phyloP scores from a whole-genome alignment of 106 monocot species.

The Platanthera zijinensis region DNA sequence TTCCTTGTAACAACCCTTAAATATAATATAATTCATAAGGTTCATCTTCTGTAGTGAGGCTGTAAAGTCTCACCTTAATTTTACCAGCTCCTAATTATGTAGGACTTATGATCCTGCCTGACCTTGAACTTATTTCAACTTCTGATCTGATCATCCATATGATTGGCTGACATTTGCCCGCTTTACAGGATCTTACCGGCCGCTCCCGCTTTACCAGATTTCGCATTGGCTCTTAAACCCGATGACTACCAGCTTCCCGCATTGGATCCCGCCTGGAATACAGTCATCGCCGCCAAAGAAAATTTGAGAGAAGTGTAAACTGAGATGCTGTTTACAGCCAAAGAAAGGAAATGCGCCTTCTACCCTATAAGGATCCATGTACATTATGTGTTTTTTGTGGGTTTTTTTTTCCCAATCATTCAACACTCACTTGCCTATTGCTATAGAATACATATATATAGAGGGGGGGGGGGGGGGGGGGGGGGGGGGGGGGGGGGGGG shows the following conservation, averaged over 20 bases:
- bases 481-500: no score
- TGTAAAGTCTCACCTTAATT: neutral
- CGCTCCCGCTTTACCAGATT: constrained; percentile 39
- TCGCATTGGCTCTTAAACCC: constrained; percentile 47
- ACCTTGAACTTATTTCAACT: neutral
- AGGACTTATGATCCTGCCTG: neutral
- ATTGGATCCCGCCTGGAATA: constrained; percentile 48
- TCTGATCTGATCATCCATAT: neutral
- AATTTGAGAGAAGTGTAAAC: constrained; percentile 2
- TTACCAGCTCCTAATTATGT: neutral
- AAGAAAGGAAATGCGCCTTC: neutral
- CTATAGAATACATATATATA: neutral
- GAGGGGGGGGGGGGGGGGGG: no score
- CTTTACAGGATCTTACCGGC: constrained; percentile 40
- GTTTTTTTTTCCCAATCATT: neutral
- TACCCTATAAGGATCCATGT: neutral
- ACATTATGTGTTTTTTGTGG: neutral
- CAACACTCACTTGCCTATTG: neutral
- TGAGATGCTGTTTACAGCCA: neutral
- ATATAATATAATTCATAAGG: no score
- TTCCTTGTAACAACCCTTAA: no score
- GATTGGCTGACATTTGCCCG: neutral
- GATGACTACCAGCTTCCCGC: constrained; percentile 73
- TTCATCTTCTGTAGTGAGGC: no score
- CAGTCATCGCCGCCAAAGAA: neutral